Percentiles rank a stretch among this genome's conserved stretches.
phyloP scores from a whole-genome alignment of 805 yeast species.

The Kregervanrija delftensis region DNA sequence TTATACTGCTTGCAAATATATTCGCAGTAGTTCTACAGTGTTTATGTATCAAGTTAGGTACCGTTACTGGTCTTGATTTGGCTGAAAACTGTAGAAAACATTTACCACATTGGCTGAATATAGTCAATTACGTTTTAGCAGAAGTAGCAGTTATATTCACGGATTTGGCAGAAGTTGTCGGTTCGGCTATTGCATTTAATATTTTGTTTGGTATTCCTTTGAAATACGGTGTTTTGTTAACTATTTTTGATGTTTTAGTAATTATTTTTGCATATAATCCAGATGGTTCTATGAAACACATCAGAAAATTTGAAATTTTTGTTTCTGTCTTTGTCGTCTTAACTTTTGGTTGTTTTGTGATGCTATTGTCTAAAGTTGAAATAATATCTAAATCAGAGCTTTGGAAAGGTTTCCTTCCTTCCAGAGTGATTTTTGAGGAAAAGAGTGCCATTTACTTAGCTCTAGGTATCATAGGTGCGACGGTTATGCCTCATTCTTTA shows the following conservation, averaged over 20 bases:
- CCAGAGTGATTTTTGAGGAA: slow-evolving; percentile 43
- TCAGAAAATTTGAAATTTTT: slow-evolving; percentile 70
- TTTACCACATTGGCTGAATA: slow-evolving; percentile 61
- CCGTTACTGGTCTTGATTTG: slow-evolving; percentile 83
- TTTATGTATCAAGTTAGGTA: slow-evolving; percentile 77
- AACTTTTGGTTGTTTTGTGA: slow-evolving; percentile 69
- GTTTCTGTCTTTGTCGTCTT: slow-evolving; percentile 65
- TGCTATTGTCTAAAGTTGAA: slow-evolving; percentile 56
- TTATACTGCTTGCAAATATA: slow-evolving; percentile 68
- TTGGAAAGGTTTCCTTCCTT: slow-evolving; percentile 64
- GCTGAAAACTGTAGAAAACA: slow-evolving; percentile 77
- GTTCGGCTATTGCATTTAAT: slow-evolving; percentile 81
- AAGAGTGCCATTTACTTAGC: slow-evolving; percentile 67
- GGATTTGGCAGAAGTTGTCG: slow-evolving; percentile 90
- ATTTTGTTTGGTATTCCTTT: slow-evolving; percentile 72
- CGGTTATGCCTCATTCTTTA: slow-evolving; percentile 90
- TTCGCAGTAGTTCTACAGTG: slow-evolving; percentile 81
- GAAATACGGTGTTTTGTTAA: slow-evolving; percentile 65
- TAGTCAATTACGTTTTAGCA: slow-evolving; percentile 59
- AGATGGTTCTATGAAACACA: slow-evolving; percentile 66
- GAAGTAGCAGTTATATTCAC: slow-evolving; percentile 89
- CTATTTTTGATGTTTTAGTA: slow-evolving; percentile 75
- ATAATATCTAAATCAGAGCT: slow-evolving; percentile 48
- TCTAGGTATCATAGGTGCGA: slow-evolving; percentile 85
- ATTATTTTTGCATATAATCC: slow-evolving; percentile 75